Conservation (phyloP, 2,329 filamentous ascomycete genomes). For the Fusarium citri region DNA sequence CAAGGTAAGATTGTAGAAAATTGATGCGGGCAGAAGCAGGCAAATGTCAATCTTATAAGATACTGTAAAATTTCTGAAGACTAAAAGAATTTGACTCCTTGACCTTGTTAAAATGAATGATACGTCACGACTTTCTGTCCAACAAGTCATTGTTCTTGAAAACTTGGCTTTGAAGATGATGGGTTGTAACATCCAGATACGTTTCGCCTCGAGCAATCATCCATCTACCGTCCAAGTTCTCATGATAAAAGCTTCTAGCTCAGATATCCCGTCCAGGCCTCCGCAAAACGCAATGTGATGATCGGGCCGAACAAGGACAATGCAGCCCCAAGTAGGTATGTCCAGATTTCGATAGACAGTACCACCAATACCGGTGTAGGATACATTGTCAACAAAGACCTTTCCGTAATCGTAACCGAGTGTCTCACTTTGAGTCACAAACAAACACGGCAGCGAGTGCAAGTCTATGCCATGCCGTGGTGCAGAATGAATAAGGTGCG, state of each 20-base stretch:
- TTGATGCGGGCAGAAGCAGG: no score
- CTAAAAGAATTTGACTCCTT: no score
- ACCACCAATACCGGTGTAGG: neutral
- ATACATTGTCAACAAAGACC: neutral
- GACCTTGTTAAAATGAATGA: no score
- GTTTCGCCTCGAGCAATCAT: no score
- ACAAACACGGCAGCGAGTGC: neutral
- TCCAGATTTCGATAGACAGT: neutral
- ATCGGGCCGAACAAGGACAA: neutral
- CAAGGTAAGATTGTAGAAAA: no score
- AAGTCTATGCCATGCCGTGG: neutral
- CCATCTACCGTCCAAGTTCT: neutral
- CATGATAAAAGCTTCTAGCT: neutral
- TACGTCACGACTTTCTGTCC: no score
- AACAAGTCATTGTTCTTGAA: no score
- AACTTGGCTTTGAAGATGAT: no score
- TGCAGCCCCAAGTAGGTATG: neutral
- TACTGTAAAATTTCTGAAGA: no score
- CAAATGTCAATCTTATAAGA: no score
- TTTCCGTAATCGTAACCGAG: neutral
- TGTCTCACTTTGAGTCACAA: neutral
- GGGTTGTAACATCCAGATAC: no score
- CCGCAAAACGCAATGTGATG: neutral
- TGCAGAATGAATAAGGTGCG: neutral
- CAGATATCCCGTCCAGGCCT: neutral